Evolutionary conservation across 2,329 filamentous ascomycete species (phyloP).

Genomic region (Mollisiaceae sp.): DNA sequence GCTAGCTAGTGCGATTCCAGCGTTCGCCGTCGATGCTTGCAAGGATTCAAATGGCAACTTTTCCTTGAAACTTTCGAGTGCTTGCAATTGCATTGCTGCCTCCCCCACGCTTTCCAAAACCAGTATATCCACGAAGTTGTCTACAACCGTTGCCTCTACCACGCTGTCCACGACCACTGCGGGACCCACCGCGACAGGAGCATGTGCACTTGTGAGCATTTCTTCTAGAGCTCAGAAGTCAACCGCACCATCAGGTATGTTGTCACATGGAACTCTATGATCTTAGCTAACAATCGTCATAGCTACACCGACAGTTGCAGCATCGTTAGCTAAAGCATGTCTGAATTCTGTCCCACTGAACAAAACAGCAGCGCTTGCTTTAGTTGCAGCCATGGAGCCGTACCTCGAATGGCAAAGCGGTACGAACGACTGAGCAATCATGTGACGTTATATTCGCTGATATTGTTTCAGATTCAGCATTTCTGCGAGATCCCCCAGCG

Average conservation of each 20-base stretch:
- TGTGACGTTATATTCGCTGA: slow-evolving; percentile 14
- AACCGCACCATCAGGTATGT: slow-evolving; percentile 32
- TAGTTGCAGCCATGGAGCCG: slow-evolving; percentile 37
- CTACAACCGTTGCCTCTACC: too few species aligned
- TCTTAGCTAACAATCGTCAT: not conserved
- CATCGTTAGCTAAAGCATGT: slow-evolving; percentile 39
- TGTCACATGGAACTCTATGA: not conserved
- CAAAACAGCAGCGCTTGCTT: slow-evolving; percentile 33
- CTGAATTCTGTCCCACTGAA: slow-evolving; percentile 40
- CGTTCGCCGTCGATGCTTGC: slow-evolving; percentile 28
- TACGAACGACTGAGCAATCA: slow-evolving; percentile 18
- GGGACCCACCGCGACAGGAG: slow-evolving; percentile 8
- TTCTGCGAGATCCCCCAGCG: slow-evolving; percentile 55
- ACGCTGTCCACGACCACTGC: too few species aligned
- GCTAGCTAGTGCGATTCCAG: slow-evolving; percentile 24
- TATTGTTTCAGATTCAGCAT: slow-evolving; percentile 34
- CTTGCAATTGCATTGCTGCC: slow-evolving; percentile 32
- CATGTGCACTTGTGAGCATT: slow-evolving; percentile 39
- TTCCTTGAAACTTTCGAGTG: slow-evolving; percentile 28
- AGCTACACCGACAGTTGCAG: slow-evolving; percentile 39
- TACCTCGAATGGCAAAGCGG: slow-evolving; percentile 42
- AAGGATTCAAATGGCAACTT: slow-evolving; percentile 30
- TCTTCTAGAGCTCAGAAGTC: slow-evolving; percentile 32
- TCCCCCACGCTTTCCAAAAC: slow-evolving; percentile 17
- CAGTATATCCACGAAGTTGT: too few species aligned